Evolutionary conservation across 495 filamentous ascomycete genomes (phyloP).

Genomic region (Xylaria telfairii): DNA sequence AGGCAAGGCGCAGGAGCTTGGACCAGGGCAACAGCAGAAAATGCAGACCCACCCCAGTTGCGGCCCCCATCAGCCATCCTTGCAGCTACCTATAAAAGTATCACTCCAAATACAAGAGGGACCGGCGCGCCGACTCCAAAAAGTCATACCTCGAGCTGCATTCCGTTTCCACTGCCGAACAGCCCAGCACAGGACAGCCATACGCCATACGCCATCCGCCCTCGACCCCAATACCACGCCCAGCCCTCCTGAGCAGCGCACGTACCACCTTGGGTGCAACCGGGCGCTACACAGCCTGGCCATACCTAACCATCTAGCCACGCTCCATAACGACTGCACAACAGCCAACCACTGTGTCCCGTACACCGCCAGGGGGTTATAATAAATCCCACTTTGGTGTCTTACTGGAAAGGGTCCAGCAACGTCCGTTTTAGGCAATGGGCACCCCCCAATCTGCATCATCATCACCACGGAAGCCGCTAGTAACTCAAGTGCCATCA

Average conservation of each 20-base stretch:
- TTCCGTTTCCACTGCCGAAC: constrained; percentile 30
- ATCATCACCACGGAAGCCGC: constrained; percentile 21
- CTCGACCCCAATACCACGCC: neutral
- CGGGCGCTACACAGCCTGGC: neutral
- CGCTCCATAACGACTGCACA: neutral
- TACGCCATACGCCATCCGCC: constrained; percentile 3
- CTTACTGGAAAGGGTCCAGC: constrained; percentile 11
- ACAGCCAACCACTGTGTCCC: neutral
- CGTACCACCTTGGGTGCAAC: constrained; percentile 25
- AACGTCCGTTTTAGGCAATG: constrained; percentile 28
- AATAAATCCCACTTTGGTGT: constrained; percentile 8
- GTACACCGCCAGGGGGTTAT: neutral
- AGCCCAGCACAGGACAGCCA: constrained; percentile 7
- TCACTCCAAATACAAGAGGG: constrained; percentile 34
- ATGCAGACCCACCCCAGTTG: constrained; percentile 20
- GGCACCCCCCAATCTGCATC: constrained; percentile 10
- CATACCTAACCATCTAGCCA: neutral
- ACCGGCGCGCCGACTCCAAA: constrained; percentile 30
- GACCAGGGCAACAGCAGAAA: constrained; percentile 22
- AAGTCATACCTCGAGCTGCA: constrained; percentile 30
- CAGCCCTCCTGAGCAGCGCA: constrained; percentile 13
- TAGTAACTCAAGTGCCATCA: neutral
- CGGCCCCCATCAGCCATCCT: constrained; percentile 29
- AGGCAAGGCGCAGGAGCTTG: constrained; percentile 24
- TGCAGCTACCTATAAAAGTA: constrained; percentile 33